A percentile compares a stretch with the other conserved stretches of the same genome.
Conservation (phyloP, 1,284 basidiomycete genomes). For the Schizophyllum amplum region DNA sequence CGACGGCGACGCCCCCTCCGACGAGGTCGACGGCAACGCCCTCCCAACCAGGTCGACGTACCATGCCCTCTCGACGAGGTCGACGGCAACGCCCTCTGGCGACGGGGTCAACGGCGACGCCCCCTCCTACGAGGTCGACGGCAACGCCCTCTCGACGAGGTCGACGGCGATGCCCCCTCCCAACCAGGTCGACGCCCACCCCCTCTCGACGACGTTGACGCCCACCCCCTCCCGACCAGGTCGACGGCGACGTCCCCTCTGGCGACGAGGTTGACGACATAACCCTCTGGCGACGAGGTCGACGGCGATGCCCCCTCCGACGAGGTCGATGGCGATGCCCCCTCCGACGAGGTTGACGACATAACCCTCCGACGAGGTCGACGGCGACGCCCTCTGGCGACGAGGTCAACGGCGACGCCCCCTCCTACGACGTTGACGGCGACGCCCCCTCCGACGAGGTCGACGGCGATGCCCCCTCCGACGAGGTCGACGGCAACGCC, state of each 20-base stretch:
- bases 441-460: neutral
- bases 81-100: neutral
- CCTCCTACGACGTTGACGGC: neutral
- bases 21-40: too few species aligned
- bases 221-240: neutral
- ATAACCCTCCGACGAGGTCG: neutral
- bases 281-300: neutral
- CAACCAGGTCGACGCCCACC: neutral
- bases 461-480: neutral
- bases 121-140: too few species aligned
- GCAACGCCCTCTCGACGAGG: too few species aligned
- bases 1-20: too few species aligned
- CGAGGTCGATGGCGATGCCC: neutral
- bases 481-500: neutral
- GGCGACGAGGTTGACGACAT: neutral
- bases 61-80: neutral
- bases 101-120: neutral
- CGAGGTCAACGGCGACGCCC: neutral
- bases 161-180: neutral
- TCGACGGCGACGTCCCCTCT: neutral
- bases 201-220: too few species aligned
- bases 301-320: neutral
- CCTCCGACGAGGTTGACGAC: too few species aligned
- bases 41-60: too few species aligned
- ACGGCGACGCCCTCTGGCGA: neutral